A percentile compares a stretch with the other conserved stretches of the same genome.
These are phyloP conservation scores for Arthrinium puccinioides DNA, from an alignment of 2,329 filamentous ascomycete genomes.

Conservation along the genomic window DNA sequence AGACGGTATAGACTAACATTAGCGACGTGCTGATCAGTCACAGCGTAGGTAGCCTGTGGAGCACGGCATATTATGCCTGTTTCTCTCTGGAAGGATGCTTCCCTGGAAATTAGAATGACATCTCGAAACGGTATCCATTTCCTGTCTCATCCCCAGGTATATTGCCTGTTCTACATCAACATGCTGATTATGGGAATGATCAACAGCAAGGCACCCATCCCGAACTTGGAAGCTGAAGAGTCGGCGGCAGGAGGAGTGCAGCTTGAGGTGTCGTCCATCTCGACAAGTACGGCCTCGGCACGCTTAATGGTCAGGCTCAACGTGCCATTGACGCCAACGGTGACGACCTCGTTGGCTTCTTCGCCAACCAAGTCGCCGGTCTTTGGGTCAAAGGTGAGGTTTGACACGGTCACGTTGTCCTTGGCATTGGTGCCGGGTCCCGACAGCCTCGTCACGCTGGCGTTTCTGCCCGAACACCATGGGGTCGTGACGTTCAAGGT, in stretches of 20 bases:
- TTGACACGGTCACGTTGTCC: constrained; percentile 22
- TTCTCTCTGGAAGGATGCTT: too few relatives aligned
- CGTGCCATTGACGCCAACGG: constrained; percentile 17
- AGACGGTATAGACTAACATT: too few relatives aligned
- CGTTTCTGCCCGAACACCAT: constrained; percentile 16
- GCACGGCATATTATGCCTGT: too few relatives aligned
- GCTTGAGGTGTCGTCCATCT: constrained; percentile 8
- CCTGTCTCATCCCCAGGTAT: too few relatives aligned
- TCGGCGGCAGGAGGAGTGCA: background rate
- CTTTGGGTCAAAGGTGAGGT: constrained; percentile 20
- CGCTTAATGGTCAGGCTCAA: constrained; percentile 16
- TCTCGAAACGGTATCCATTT: too few relatives aligned
- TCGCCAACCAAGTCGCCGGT: constrained; percentile 15
- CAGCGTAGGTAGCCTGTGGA: too few relatives aligned
- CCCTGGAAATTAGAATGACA: too few relatives aligned
- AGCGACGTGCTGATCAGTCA: too few relatives aligned
- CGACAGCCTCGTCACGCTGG: constrained; percentile 18
- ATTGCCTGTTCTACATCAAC: too few relatives aligned
- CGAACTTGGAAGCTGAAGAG: too few relatives aligned
- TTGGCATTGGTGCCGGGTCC: constrained; percentile 28
- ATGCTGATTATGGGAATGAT: too few relatives aligned
- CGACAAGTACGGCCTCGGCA: constrained; percentile 24
- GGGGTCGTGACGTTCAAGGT: constrained; percentile 20
- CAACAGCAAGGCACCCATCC: too few relatives aligned
- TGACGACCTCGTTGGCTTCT: constrained; percentile 13